phyloP scores from a whole-genome alignment of 306 rosid genomes.

The Pyrus communis region DNA sequence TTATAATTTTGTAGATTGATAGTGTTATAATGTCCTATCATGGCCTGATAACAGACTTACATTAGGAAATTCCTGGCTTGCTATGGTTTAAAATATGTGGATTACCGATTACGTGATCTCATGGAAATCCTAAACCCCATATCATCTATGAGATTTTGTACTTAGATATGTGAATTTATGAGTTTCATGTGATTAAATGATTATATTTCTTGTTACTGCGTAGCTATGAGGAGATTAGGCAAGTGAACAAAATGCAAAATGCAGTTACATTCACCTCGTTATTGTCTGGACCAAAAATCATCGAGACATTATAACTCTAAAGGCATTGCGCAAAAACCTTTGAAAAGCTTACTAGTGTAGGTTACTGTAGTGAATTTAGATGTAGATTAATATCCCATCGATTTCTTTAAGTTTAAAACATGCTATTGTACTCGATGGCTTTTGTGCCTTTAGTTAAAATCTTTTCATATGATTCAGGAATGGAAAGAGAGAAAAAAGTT shows the following conservation, averaged over 20 bases:
- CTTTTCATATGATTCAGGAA: conserved; percentile 49
- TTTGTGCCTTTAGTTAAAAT: conserved; percentile 13
- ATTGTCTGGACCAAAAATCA: neutral
- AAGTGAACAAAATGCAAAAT: neutral
- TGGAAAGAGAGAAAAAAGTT: conserved; percentile 90
- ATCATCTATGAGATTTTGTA: neutral
- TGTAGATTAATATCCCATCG: neutral
- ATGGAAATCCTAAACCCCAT: neutral
- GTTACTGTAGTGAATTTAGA: neutral
- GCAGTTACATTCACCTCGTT: neutral
- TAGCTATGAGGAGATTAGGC: neutral
- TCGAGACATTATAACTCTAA: neutral
- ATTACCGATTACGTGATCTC: neutral
- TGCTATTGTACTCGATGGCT: neutral
- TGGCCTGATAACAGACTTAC: neutral
- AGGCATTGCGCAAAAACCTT: neutral
- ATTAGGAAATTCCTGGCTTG: neutral
- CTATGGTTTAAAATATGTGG: neutral
- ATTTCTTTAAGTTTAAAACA: neutral
- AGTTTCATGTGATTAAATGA: neutral
- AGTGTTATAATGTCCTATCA: neutral
- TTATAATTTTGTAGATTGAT: neutral
- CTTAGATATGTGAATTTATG: neutral
- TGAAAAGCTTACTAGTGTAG: neutral
- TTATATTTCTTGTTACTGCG: neutral